phyloP scores from a whole-genome alignment of 257 asterid species.

The Solanum rostratum region DNA sequence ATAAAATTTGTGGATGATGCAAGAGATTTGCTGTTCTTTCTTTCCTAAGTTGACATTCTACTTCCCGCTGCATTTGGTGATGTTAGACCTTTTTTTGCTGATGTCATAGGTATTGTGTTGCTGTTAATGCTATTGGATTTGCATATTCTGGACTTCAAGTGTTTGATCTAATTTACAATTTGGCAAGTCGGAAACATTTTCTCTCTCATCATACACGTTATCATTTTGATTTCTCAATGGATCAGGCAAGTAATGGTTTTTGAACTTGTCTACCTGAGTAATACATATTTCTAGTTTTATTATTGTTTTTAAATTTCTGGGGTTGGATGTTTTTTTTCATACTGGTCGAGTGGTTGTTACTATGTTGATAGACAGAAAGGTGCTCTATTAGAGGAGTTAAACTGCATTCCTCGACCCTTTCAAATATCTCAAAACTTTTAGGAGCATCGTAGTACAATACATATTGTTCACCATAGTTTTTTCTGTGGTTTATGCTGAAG shows the following conservation, averaged over 20 bases:
- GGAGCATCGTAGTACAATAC: not conserved
- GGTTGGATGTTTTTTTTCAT: not conserved
- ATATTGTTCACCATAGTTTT: not conserved
- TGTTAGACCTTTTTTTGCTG: not conserved
- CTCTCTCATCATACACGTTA: conserved; percentile 37
- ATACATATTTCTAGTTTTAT: not conserved
- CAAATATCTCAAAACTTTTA: not conserved
- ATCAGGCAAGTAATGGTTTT: conserved; percentile 51
- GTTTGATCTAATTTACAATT: conserved; percentile 32
- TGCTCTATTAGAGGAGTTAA: too few species aligned
- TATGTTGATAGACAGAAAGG: too few species aligned
- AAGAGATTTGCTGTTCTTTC: not conserved
- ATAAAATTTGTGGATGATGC: not conserved
- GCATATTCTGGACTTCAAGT: conserved; percentile 66
- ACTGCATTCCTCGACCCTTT: not conserved
- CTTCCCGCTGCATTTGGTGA: not conserved
- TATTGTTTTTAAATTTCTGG: not conserved
- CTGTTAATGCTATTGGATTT: conserved; percentile 64
- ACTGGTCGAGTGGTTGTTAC: too few species aligned
- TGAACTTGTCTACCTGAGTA: not conserved
- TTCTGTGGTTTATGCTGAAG: not conserved
- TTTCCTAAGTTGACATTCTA: not conserved
- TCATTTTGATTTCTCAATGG: conserved; percentile 62
- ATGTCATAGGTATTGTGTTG: conserved; percentile 51
- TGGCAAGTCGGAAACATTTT: conserved; percentile 50